Base-by-base conservation (phyloP, 257 asterid genomes). In the Haberlea rhodopensis region DNA sequence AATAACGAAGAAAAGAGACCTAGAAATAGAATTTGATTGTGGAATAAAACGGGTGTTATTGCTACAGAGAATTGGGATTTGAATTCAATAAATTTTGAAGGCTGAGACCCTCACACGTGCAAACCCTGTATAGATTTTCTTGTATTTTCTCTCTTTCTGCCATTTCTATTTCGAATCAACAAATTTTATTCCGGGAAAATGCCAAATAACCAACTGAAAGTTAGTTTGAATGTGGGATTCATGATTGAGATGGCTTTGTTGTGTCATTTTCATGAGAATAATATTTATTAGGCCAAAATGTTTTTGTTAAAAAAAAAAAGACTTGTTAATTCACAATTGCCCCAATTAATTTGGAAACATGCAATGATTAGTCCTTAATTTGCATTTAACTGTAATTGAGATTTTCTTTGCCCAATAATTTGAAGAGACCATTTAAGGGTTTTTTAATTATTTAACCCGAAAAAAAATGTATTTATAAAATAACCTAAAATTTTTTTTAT, bases 141-240 rank as follows among this genome's bases (percentile, higher is more conserved):
- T 16, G 29, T 15, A 19, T 23, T 53, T 22, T 72, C 54, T 69
- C 64, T 71, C 51, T 73, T 60, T 70, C 66, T 19, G 61, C 55
- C 67, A 49, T 72, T 73, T 62, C 60, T 57, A 68, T 62, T 63
- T 68, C 40, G 28, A 18, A 29, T 70, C 58, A 72, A 66, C 71
- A 70, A 37, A 43, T 76, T 81, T 75, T 49, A 66, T 64, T 75
- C 69, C 80, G 80, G 80, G 75, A 59, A 69, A 60, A 37, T 58
- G 83, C 83, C 89, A 80, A 66, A 90, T 81, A 94, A 80, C 69
- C 86, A 73, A 73, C 82, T 73, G 74, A 66, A 79, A 71, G 73
- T 77, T 82, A 73, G 83, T 71, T 75, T 75, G 73, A 28, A 60
- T 63, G 69, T 77, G 60, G 76, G 71, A 78, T 65, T 71, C 55